Evolutionary conservation across 305 asterid species (phyloP), one percentile per base, ranked within the genome.

Genomic region (Fraxinus paxiana): DNA sequence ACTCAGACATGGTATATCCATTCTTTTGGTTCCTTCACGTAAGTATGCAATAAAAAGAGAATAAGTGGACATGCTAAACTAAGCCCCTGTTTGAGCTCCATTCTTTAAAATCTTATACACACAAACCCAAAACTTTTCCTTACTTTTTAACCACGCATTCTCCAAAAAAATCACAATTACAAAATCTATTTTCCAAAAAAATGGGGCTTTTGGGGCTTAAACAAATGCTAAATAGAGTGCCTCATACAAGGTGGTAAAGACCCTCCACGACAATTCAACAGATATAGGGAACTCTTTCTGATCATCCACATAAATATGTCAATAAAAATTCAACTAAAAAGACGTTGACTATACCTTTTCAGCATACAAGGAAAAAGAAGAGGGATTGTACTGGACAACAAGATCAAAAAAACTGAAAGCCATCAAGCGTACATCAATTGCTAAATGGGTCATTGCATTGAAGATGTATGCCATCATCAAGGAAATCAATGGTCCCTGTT

Each of bases 331-430:
- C 34, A 83, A 51, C 54, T 54, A 51, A 56, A 79, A 78, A 79
- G 24, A 41, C 67, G 3, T 24, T 20, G 74, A 75, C 83, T 79
- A 12, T 86, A 96, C 99, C 98, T 94, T 94, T 83, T 93, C 97
- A 85, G 97, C 92, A 85, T 92, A 92, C 43, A 85, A 54, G 77
- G 92, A 84, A 87, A 93, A 93, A 74, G 97, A 86, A 73, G 91
- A 89, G 56, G 99, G 98, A 87, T 85, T 89, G 87, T 85, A 84
- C 91, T 89, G 94, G 87, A 93, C 89, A 81, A 92, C 82, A 71
- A 96, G 98, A 87, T 96, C 99, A 51, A 86, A 81, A 88, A 92
- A 90, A 82, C 90, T 92, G 91, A 94, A 93, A 77, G 98, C 97
- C 97, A 88, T 91, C 90, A 96, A 82, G 15, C 97, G 97, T 83